A percentile compares a stretch with the other conserved stretches of the same genome.
Evolutionary conservation across 768 basidiomycete genomes (phyloP).

Genomic region (Trametes cinnabarina): DNA sequence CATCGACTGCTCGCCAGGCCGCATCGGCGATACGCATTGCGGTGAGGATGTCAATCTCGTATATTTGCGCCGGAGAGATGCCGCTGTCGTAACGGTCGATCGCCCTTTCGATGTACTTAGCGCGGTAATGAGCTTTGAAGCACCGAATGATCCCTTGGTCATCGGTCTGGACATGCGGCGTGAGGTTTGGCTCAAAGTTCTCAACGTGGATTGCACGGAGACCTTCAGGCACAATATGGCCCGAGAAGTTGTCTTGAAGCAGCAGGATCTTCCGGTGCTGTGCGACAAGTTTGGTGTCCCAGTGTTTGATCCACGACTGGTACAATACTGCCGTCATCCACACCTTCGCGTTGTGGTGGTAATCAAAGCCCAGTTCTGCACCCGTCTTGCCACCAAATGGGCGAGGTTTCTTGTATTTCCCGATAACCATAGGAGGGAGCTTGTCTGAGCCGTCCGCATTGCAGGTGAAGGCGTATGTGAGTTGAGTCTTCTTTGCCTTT

Average conservation of each 20-base stretch:
- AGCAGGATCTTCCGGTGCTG: conserved; percentile 28
- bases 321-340: no score
- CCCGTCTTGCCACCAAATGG: conserved; percentile 31
- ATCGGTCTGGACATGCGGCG: conserved; percentile 36
- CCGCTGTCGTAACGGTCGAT: conserved; percentile 3
- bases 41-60: conserved; percentile 36
- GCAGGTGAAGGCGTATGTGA: conserved; percentile 25
- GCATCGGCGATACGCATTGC: conserved; percentile 34
- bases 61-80: conserved; percentile 27
- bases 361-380: no score
- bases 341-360: conserved; percentile 36
- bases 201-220: conserved; percentile 7
- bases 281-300: conserved; percentile 20
- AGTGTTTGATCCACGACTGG: conserved; percentile 30
- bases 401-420: conserved; percentile 31
- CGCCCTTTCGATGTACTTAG: conserved; percentile 24
- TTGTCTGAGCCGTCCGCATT: conserved; percentile 37
- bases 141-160: conserved; percentile 37
- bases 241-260: conserved; percentile 34
- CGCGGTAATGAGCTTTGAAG: conserved; percentile 37
- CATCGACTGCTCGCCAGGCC: conserved; percentile 32
- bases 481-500: background rate
- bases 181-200: conserved; percentile 37
- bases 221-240: conserved; percentile 16
- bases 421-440: conserved; percentile 34